Percentiles rank a stretch among this genome's conserved stretches.
These are phyloP conservation scores for Casaregolazyma lundiana DNA, from an alignment of 1,139 yeast genomes.

Conservation along the genomic window DNA sequence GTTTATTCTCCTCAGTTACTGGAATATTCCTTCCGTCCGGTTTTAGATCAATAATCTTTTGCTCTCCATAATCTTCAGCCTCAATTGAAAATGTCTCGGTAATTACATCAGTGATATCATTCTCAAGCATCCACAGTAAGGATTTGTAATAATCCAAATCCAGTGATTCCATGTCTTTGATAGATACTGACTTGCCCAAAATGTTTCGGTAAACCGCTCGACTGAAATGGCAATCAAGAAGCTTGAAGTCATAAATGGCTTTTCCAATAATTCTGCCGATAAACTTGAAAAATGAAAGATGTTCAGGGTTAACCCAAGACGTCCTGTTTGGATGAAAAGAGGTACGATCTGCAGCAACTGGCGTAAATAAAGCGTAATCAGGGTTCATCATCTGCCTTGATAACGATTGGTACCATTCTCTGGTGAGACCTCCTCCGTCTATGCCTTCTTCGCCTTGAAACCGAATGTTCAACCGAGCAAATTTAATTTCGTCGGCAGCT, in stretches of 20 bases:
- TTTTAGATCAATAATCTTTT: conserved; percentile 68
- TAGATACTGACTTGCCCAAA: conserved; percentile 72
- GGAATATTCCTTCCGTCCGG: conserved; percentile 80
- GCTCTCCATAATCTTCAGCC: conserved; percentile 92
- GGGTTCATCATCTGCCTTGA: conserved; percentile 96
- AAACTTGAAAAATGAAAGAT: conserved; percentile 85
- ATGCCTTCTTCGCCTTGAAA: conserved; percentile 95
- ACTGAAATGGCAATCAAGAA: conserved; percentile 91
- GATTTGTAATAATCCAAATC: conserved; percentile 93
- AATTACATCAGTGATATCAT: conserved; percentile 90
- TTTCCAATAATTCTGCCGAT: conserved; percentile 93
- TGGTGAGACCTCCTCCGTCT: conserved; percentile 96
- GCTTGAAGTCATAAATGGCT: conserved; percentile 83
- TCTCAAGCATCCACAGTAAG: conserved; percentile 92
- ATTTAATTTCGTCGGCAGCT: conserved; percentile 67
- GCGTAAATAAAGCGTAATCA: conserved; percentile 87
- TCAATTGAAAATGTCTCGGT: conserved; percentile 96
- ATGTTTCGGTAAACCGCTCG: conserved; percentile 90
- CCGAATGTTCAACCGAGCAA: conserved; percentile 67
- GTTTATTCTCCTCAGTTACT: conserved; percentile 88
- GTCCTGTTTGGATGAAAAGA: conserved; percentile 95
- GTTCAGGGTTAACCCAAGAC: conserved; percentile 91
- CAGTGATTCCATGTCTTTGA: conserved; percentile 92
- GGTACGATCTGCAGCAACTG: conserved; percentile 88
- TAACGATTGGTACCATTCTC: conserved; percentile 96